Conservation (phyloP, 768 basidiomycete genomes). For the Mycena rebaudengoi region DNA sequence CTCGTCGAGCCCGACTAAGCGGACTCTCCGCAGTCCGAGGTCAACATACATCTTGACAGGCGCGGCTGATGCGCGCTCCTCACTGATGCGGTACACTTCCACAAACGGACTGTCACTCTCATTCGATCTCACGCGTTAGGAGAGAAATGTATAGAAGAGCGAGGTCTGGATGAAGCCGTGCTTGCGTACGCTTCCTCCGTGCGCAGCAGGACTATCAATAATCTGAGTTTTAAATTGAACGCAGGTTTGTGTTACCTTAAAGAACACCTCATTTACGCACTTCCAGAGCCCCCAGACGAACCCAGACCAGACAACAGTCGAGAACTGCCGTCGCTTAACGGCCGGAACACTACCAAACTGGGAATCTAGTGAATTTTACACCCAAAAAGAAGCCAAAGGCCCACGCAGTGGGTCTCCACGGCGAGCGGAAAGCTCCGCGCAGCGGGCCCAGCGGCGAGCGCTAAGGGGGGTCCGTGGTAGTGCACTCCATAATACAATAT, state of each 20-base stretch:
- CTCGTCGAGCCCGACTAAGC: neutral
- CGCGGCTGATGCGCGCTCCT: slow-evolving; percentile 4
- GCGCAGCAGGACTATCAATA: neutral
- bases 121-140: neutral
- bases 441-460: too few species aligned
- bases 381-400: too few species aligned
- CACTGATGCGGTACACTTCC: slow-evolving; percentile 2
- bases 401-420: too few species aligned
- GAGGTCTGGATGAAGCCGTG: slow-evolving; percentile 3
- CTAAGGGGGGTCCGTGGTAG: too few species aligned
- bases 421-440: too few species aligned
- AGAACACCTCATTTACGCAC: neutral
- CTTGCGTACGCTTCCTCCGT: slow-evolving; percentile 3
- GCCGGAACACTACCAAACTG: too few species aligned
- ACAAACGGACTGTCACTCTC: slow-evolving; percentile 1
- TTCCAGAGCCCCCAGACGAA: neutral
- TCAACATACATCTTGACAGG: slow-evolving; percentile 2
- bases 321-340: too few species aligned
- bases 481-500: neutral
- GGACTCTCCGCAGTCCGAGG: slow-evolving; percentile 3
- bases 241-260: neutral
- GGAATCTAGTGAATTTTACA: too few species aligned
- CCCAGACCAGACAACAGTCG: neutral
- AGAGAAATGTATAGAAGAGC: slow-evolving; percentile 1
- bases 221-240: neutral